Conservation (phyloP, 768 basidiomycete species). For the Chlorophyllum brunneum region DNA sequence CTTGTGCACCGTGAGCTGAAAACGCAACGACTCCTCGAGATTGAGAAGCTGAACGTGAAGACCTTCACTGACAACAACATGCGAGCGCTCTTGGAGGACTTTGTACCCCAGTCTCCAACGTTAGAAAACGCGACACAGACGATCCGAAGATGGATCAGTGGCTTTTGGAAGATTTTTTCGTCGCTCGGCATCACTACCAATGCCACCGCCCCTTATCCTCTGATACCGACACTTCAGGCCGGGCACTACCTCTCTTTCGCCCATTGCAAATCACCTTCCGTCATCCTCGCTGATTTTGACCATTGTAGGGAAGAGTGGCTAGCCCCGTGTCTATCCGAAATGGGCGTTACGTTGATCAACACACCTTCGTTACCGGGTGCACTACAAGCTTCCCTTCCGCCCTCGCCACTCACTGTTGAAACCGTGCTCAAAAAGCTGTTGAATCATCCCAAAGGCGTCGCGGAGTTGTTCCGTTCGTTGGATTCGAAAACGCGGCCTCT, state of each 20-base stretch:
- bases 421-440: not conserved
- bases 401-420: not conserved
- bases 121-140: not conserved
- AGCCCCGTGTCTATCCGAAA: conserved; percentile 29
- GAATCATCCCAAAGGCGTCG: not conserved
- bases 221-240: conserved; percentile 27
- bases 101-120: not conserved
- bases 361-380: conserved; percentile 14
- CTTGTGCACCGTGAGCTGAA: conserved; percentile 1
- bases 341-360: conserved; percentile 13
- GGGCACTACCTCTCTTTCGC: conserved; percentile 28
- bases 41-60: conserved; percentile 1
- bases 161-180: conserved; percentile 28
- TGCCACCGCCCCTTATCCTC: conserved; percentile 24
- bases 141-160: conserved; percentile 22
- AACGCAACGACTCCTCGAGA: not conserved
- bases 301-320: conserved; percentile 15
- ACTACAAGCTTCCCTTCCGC: conserved; percentile 1
- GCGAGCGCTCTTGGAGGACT: not conserved
- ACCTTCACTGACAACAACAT: not conserved
- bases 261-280: conserved; percentile 22
- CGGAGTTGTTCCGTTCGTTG: not conserved
- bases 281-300: conserved; percentile 19
- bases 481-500: not conserved
- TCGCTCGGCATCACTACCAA: conserved; percentile 11